These are phyloP conservation scores for Candida glaebosa DNA, from an alignment of 805 yeast genomes.

Conservation along the genomic window DNA sequence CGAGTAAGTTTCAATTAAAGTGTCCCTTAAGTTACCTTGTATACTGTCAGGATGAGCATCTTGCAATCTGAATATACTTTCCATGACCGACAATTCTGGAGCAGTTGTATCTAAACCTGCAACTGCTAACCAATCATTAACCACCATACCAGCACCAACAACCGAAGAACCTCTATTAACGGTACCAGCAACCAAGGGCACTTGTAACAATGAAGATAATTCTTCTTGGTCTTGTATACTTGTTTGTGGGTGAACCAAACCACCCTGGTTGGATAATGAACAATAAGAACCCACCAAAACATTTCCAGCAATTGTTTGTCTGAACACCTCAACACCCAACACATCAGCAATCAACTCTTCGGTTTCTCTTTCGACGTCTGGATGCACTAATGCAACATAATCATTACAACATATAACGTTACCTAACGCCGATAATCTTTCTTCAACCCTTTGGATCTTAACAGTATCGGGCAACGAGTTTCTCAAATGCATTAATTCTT, in stretches of 20 bases:
- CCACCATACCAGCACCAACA: conserved; percentile 98
- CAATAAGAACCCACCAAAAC: conserved; percentile 97
- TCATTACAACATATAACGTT: conserved; percentile 98
- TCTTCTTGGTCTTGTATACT: conserved; percentile 98
- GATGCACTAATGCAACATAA: conserved; percentile 98
- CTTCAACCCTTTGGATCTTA: conserved; percentile 96
- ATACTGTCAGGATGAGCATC: conserved; percentile 88
- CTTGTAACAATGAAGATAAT: conserved; percentile 89
- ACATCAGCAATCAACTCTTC: conserved; percentile 98
- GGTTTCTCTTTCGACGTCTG: conserved; percentile 98
- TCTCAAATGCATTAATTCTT: conserved; percentile 95
- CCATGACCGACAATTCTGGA: conserved; percentile 94
- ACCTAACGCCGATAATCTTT: conserved; percentile 93
- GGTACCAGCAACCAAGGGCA: conserved; percentile 98
- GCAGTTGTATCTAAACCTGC: conserved; percentile 98
- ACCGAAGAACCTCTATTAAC: conserved; percentile 97
- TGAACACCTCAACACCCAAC: conserved; percentile 96
- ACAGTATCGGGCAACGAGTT: conserved; percentile 94
- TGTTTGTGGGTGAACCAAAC: conserved; percentile 97
- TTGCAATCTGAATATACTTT: conserved; percentile 90
- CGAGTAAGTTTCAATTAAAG: conserved; percentile 88
- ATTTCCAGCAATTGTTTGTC: conserved; percentile 98
- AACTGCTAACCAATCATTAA: conserved; percentile 96
- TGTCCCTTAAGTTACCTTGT: conserved; percentile 82
- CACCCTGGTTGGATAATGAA: conserved; percentile 94